Evolutionary conservation across 257 asterid species (phyloP).

Genomic region (Leptodermis oblonga): DNA sequence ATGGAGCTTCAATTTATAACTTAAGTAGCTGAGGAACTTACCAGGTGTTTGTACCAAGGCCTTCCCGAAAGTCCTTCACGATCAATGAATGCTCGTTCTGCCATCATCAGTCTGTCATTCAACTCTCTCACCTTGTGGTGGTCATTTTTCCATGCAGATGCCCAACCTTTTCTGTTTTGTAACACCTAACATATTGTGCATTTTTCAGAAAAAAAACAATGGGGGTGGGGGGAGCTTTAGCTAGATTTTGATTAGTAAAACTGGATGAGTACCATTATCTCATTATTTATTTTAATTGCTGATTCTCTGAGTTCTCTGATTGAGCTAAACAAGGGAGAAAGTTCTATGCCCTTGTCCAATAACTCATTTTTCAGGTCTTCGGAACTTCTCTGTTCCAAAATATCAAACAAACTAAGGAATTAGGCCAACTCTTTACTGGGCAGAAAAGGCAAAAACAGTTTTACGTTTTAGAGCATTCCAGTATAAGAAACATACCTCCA

Average conservation of each 20-base stretch:
- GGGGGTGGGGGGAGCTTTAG: neutral
- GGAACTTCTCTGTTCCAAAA: conserved; percentile 52
- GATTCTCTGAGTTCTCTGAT: conserved; percentile 55
- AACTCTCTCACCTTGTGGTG: conserved; percentile 47
- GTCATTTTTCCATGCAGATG: conserved; percentile 27
- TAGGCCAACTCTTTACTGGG: conserved; percentile 13
- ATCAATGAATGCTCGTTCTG: conserved; percentile 78
- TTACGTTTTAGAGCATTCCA: neutral
- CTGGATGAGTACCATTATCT: conserved; percentile 46
- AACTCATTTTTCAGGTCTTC: conserved; percentile 49
- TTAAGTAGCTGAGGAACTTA: conserved; percentile 27
- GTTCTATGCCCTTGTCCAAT: conserved; percentile 35
- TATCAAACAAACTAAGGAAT: conserved; percentile 10
- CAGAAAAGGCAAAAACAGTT: conserved; percentile 1
- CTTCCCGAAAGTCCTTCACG: conserved; percentile 68
- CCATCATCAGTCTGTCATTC: conserved; percentile 76
- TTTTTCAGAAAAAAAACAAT: conserved; percentile 6
- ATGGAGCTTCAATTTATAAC: neutral
- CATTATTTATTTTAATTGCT: conserved; percentile 41
- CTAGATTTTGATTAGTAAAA: neutral
- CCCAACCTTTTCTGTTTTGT: conserved; percentile 38
- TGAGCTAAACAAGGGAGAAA: conserved; percentile 60
- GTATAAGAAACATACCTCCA: conserved; percentile 46
- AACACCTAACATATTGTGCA: conserved; percentile 28
- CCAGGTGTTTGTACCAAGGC: conserved; percentile 83